Evolutionary conservation across 331 rosid species (phyloP), one percentile per base, ranked within the genome.

Genomic region (Telfairia occidentalis): DNA sequence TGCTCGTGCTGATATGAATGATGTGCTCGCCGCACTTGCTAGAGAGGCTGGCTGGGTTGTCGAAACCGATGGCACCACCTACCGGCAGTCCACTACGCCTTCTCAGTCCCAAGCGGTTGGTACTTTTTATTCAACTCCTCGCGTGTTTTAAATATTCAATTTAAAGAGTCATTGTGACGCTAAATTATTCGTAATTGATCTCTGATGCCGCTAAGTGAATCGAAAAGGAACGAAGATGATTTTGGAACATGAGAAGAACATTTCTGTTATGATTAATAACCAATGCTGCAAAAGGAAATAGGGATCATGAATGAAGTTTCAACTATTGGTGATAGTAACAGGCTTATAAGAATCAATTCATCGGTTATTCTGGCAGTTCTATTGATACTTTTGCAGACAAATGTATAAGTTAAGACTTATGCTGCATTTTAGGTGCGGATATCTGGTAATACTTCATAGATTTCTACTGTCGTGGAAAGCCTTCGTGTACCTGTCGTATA

Each of bases 1-100:
- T 24, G 97, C 97, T 45, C 98, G 98, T 46, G 98, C 98, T 2
- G 98, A 95, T 63, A 95, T 95, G 92, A 95, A 95, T 77, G 97
- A 95, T 60, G 98, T 95, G 38, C 96, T 95, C 19, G 98, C 97
- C 2, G 98, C 98, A 21, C 92, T 95, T 19, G 98, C 98, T 11
- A 92, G 97, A 61, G 96, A 90, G 80, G 97, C 98, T 16, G 98
- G 98, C 69, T 95, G 98, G 98, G 81, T 87, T 6, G 98, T 95
- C 24, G 97, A 95, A 49, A 75, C 89, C 10, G 96, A 95, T 34
- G 98, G 98, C 71, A 90, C 93, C 63, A 91, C 98, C 3, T 91
- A 87, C 50, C 84, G 98, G 81, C 96, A 85, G 64, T 78, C 90
- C 15, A 89, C 91, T 0, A 87, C 88, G 75, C 84, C 97, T 67